Evolutionary conservation across 495 filamentous ascomycete species (phyloP), one percentile per base, ranked within the genome.

Genomic region (Penicillium arizonense): DNA sequence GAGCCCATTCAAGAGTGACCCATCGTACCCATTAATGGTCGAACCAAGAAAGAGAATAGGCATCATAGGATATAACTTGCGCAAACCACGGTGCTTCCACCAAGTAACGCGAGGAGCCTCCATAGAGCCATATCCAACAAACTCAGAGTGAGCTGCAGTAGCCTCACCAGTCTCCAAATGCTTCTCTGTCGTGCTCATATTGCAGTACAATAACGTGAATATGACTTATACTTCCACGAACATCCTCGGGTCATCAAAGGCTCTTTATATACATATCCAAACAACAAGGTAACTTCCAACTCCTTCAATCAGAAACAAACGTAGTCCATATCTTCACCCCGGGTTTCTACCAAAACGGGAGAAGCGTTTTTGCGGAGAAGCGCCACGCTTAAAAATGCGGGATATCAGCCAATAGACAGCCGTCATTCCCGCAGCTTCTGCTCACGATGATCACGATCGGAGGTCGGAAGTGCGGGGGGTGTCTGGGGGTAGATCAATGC

Each of bases 41-140:
- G 66, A 52, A 6, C 60, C 61, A 2, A 72, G 56, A 41, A 68
- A 64, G 4, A 72, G 48, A 40, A 72, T 54, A 2, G 60, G 59
- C 59, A 74, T 62, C 61, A 65, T 58, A 14, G 65, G n/a, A 37
- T 75, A 75, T 5, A 75, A 57, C 20, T 43, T 58, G 9, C 66
- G 62, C 23, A 75, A 57, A 12, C 55, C 56, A 10, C 52, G 47
- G 10, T 68, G 61, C 40, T 64, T 70, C 40, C 50, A 75, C 70
- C 72, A 75, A 44, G 45, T 55, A 5, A 55, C 52, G 10, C 43
- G 33, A 30, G 52, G 52, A 13, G 39, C 16, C 10, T 38, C 16
- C 49, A 36, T 41, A n/a, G 40, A 30, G 3, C 23, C 39, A 52
- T 42, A 14, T 1, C 32, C 21, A 38, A 34, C 23, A 35, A 52